Conservation (phyloP, 129 eudicot genomes). For the Escallonia herrerae region DNA sequence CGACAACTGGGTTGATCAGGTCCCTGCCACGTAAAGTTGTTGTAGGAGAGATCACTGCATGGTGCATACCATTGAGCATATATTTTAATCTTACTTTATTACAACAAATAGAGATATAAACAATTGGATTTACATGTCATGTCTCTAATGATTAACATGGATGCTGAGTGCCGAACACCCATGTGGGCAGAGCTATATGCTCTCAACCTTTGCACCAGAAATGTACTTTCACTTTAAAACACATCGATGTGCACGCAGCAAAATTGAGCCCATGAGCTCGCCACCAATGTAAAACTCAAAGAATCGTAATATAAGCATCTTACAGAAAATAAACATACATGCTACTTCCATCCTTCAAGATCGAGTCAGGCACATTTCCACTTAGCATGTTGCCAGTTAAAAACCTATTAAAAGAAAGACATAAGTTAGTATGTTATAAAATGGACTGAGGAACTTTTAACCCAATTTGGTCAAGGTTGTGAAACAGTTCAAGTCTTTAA, state of each 20-base stretch:
- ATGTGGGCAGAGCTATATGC: neutral
- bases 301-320: neutral
- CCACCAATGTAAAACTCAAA: neutral
- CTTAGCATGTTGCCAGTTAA: constrained; percentile 63
- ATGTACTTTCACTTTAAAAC: neutral
- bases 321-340: constrained; percentile 42
- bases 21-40: constrained; percentile 76
- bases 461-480: neutral
- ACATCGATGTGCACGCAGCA: neutral
- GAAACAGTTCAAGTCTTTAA: neutral
- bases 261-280: neutral
- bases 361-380: constrained; percentile 59
- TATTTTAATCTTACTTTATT: too few relatives aligned
- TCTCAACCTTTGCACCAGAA: neutral
- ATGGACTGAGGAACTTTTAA: neutral
- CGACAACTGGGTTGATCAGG: constrained; percentile 57
- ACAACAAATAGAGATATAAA: too few relatives aligned
- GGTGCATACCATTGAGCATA: too few relatives aligned
- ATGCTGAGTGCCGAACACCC: neutral
- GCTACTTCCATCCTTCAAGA: constrained; percentile 66
- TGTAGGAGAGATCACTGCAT: constrained; percentile 87
- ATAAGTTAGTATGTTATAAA: constrained; percentile 5
- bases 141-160: neutral
- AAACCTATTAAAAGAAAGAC: constrained; percentile 40
- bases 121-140: neutral